Evolutionary conservation across 208 protist genomes (phyloP), one percentile per base, ranked within the genome.

Genomic region (Acanthamoeba culbertsoni): DNA sequence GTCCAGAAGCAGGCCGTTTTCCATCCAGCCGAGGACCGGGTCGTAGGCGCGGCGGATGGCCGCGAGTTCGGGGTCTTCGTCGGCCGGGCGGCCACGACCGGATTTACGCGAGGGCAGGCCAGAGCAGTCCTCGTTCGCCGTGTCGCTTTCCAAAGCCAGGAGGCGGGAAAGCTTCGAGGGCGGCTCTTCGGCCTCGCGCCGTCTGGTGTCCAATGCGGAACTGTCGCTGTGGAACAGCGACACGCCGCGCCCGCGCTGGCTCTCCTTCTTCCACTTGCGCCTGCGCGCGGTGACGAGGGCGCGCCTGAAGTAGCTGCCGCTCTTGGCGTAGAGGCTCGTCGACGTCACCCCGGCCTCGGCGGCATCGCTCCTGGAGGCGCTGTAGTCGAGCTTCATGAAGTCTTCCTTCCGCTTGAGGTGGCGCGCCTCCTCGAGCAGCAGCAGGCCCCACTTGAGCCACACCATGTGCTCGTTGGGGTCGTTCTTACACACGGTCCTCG

Each of bases 371-470:
- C n/a, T 45, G 71, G 51, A 14, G 14, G 71, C 35, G 1, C 20
- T 51, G n/a, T 82, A 82, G 71, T 82, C 71, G n/a, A 82, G 71
- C 43, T 82, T 82, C 71, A 82, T 82, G 71, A 82, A 82, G 71
- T 82, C 71, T 42, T 82, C 71, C n/a, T 82, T 45, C n/a, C 71
- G 71, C 40, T 82, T 82, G 71, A 82, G 71, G 20, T 82, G 71
- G 14, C 71, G 71, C 23, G 71, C 71, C 40, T 82, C 71, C 43
- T 82, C 71, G 42, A 82, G 71, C 43, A 82, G 71, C 7, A 82
- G 71, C 10, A 82, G 71, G 71, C 71, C 71, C 71, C 71, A 82
- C 43, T 82, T 82, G 71, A 53, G 43, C 71, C 71, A 82, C 71
- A 82, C 43, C 40, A 82, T 45, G 40, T 82, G 71, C 71, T 82